These are phyloP conservation scores for Phialophora verrucosa DNA, from an alignment of 2,329 filamentous ascomycete species.

Conservation along the genomic window DNA sequence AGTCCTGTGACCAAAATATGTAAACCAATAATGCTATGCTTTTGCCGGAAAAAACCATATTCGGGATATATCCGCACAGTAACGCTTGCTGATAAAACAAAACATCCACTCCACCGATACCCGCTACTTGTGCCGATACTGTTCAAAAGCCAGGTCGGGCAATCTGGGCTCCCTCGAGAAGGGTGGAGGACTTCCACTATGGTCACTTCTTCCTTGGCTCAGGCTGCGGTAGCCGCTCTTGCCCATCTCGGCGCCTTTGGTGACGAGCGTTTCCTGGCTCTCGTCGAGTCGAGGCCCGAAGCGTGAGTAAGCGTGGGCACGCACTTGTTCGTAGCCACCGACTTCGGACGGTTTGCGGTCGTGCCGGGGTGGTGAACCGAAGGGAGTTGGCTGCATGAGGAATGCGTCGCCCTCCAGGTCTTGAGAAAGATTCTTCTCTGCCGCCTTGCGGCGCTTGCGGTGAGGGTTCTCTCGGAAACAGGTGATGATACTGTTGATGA, in stretches of 20 bases:
- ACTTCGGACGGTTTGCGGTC: constrained; percentile 29
- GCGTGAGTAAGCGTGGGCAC: constrained; percentile 26
- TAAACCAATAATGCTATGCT: background rate
- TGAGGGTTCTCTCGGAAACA: constrained; percentile 90
- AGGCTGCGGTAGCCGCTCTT: constrained; percentile 32
- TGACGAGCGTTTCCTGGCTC: constrained; percentile 32
- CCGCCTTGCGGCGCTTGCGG: constrained; percentile 83
- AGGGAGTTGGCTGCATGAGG: constrained; percentile 65
- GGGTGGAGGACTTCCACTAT: constrained; percentile 31
- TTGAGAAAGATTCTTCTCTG: constrained; percentile 90
- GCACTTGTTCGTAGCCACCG: constrained; percentile 36
- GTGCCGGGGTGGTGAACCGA: constrained; percentile 24
- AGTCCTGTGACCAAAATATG: background rate
- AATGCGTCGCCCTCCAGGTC: constrained; percentile 67
- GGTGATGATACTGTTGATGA: constrained; percentile 82
- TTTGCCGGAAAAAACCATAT: background rate
- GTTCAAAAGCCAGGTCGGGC: constrained; percentile 34
- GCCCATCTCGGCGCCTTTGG: constrained; percentile 30
- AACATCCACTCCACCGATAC: background rate
- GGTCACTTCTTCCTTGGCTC: constrained; percentile 28
- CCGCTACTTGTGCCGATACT: constrained; percentile 30
- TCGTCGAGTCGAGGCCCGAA: constrained; percentile 27
- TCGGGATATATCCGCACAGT: background rate
- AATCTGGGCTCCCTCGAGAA: constrained; percentile 33
- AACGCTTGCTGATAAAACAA: constrained; percentile 17